phyloP scores from a whole-genome alignment of 139 green algal species.

The Spirogloea muscicola region DNA sequence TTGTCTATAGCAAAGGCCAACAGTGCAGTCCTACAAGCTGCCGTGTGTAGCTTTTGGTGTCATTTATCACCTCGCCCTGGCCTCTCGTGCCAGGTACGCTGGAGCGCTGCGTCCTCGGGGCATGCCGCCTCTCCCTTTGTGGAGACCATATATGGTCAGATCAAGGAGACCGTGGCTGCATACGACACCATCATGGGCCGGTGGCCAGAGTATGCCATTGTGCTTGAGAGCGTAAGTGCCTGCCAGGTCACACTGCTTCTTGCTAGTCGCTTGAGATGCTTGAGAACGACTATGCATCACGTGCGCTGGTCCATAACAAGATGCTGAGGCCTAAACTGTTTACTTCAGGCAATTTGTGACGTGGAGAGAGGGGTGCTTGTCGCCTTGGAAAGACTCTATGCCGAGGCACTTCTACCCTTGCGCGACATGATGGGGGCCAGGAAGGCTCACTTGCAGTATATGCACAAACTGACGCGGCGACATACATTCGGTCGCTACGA shows the following conservation, averaged over 20 bases:
- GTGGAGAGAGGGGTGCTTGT: constrained; percentile 29
- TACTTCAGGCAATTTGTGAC: constrained; percentile 38
- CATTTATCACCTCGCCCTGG: too few relatives aligned
- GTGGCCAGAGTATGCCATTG: constrained; percentile 26
- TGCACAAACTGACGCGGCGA: constrained; percentile 7
- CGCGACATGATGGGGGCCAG: constrained; percentile 1
- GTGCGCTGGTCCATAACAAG: too few relatives aligned
- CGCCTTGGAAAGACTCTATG: constrained; percentile 25
- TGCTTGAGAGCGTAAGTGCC: constrained; percentile 29
- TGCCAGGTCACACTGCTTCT: too few relatives aligned
- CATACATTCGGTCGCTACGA: background rate
- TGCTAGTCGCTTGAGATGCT: too few relatives aligned
- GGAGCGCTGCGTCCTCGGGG: too few relatives aligned
- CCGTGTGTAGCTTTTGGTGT: too few relatives aligned
- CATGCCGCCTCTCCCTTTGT: constrained; percentile 34
- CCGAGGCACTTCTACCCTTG: constrained; percentile 8
- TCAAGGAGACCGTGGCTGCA: constrained; percentile 1
- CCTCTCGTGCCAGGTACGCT: too few relatives aligned
- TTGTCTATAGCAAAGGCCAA: too few relatives aligned
- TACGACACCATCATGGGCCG: constrained; percentile 17
- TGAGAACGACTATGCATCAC: too few relatives aligned
- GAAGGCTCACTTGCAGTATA: constrained; percentile 5
- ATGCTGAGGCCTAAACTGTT: too few relatives aligned
- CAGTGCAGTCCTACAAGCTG: too few relatives aligned
- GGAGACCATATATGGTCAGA: constrained; percentile 31